Percentiles rank a stretch among this genome's conserved stretches.
These are phyloP conservation scores for Heimioporus retisporus DNA, from an alignment of 1,284 basidiomycete genomes.

Conservation along the genomic window DNA sequence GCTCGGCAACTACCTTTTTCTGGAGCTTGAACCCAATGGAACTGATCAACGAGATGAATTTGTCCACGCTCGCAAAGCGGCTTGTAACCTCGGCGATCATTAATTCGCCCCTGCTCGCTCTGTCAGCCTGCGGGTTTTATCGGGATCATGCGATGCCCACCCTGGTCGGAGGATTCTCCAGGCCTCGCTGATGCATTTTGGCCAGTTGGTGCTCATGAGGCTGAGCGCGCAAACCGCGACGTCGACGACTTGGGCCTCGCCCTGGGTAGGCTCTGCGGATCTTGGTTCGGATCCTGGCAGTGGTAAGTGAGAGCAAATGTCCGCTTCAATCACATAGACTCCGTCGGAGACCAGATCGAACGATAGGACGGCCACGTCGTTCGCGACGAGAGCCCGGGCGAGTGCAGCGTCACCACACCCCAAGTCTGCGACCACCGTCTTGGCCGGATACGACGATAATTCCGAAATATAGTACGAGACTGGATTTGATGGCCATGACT, in stretches of 20 bases:
- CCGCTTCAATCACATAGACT: conserved; percentile 81
- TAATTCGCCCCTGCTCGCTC: conserved; percentile 76
- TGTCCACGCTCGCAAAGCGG: conserved; percentile 79
- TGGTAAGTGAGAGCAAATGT: conserved; percentile 80
- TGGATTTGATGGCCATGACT: conserved; percentile 93
- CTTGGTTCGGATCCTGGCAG: conserved; percentile 83
- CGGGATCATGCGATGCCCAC: conserved; percentile 59
- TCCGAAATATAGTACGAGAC: conserved; percentile 79
- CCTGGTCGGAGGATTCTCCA: conserved; percentile 86
- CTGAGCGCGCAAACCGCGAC: conserved; percentile 95
- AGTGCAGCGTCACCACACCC: conserved; percentile 97
- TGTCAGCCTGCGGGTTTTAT: conserved; percentile 17
- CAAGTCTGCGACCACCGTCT: conserved; percentile 89
- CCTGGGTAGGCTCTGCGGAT: conserved; percentile 52
- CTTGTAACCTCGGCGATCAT: conserved; percentile 98
- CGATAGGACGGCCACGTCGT: conserved; percentile 78
- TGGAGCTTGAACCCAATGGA: conserved; percentile 86
- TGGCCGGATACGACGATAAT: conserved; percentile 68
- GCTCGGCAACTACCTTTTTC: conserved; percentile 66
- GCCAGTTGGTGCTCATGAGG: conserved; percentile 99
- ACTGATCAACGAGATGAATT: conserved; percentile 80
- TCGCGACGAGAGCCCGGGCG: conserved; percentile 77
- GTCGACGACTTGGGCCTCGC: conserved; percentile 85
- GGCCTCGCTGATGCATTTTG: conserved; percentile 89
- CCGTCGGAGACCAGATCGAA: conserved; percentile 86